A percentile compares a stretch with the other conserved stretches of the same genome.
Evolutionary conservation across 2,329 filamentous ascomycete genomes (phyloP).

Genomic region (Pseudogymnoascus sp.): DNA sequence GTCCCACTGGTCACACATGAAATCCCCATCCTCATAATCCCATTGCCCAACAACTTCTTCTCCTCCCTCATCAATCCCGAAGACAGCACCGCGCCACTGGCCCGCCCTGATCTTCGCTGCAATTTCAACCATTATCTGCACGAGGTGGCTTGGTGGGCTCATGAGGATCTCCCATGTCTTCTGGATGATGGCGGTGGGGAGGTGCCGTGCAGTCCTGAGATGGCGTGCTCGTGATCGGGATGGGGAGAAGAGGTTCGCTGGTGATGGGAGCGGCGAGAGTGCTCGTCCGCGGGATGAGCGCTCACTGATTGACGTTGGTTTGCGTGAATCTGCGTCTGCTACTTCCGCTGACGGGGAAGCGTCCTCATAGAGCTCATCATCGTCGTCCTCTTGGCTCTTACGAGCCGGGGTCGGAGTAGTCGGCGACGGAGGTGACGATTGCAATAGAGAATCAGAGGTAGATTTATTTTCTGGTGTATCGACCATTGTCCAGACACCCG

Average conservation of each 20-base stretch:
- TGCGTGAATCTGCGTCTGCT: not conserved
- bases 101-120: slow-evolving; percentile 64
- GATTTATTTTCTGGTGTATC: slow-evolving; percentile 11
- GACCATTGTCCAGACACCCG: slow-evolving; percentile 19
- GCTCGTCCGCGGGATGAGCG: slow-evolving; percentile 41
- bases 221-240: slow-evolving; percentile 32
- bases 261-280: slow-evolving; percentile 58
- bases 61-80: slow-evolving; percentile 40
- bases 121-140: slow-evolving; percentile 72
- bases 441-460: not conserved
- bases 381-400: slow-evolving; percentile 33
- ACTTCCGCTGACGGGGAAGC: not conserved
- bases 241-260: slow-evolving; percentile 56
- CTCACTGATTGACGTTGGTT: slow-evolving; percentile 22
- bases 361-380: slow-evolving; percentile 21
- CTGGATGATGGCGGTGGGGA: slow-evolving; percentile 59
- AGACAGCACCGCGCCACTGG: slow-evolving; percentile 52
- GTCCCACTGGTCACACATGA: not conserved
- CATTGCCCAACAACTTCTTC: not conserved
- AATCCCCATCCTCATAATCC: not conserved
- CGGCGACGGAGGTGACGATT: slow-evolving; percentile 22
- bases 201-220: slow-evolving; percentile 38
- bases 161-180: slow-evolving; percentile 72
- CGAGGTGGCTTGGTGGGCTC: slow-evolving; percentile 69
- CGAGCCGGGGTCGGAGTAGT: slow-evolving; percentile 36